Evolutionary conservation across 2,329 filamentous ascomycete species (phyloP).

Genomic region (Bipolaris oryzae): DNA sequence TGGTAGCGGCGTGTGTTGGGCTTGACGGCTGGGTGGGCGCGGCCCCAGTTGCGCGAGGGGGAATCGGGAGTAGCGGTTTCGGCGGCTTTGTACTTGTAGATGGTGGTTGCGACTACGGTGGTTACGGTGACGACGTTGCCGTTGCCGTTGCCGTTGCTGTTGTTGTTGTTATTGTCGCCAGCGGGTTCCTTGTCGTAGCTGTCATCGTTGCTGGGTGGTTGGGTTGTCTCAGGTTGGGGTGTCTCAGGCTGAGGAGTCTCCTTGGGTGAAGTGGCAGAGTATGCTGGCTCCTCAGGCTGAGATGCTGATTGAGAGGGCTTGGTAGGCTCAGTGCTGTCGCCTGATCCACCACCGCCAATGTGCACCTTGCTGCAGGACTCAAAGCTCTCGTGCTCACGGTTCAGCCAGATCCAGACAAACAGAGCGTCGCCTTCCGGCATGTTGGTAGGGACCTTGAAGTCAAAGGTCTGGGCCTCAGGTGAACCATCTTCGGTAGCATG

Average conservation of each 20-base stretch:
- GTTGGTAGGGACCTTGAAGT: conserved; percentile 54
- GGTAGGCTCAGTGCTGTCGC: conserved; percentile 8
- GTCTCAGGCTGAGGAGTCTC: conserved; percentile 7
- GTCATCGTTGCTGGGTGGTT: conserved; percentile 8
- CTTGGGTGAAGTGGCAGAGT: conserved; percentile 19
- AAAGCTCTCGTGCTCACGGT: conserved; percentile 50
- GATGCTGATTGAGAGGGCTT: conserved; percentile 19
- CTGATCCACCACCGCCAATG: conserved; percentile 41
- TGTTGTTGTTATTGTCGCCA: neutral
- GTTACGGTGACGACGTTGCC: conserved; percentile 13
- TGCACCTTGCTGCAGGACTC: conserved; percentile 55
- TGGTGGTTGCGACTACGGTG: conserved; percentile 11
- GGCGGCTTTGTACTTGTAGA: conserved; percentile 9
- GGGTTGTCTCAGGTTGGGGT: conserved; percentile 7
- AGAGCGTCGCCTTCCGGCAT: conserved; percentile 51
- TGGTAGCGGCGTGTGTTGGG: conserved; percentile 25
- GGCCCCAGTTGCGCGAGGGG: conserved; percentile 2
- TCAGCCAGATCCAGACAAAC: conserved; percentile 58
- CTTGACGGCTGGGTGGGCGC: conserved; percentile 20
- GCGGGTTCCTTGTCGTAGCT: conserved; percentile 5
- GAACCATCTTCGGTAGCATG: conserved; percentile 48
- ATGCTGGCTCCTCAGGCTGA: conserved; percentile 17
- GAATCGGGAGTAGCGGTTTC: conserved; percentile 13
- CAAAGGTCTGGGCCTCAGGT: conserved; percentile 52
- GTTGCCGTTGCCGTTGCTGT: too few species aligned